These are phyloP conservation scores for Eucalyptus sp. DNA, from an alignment of 345 rosid genomes.

Conservation along the genomic window DNA sequence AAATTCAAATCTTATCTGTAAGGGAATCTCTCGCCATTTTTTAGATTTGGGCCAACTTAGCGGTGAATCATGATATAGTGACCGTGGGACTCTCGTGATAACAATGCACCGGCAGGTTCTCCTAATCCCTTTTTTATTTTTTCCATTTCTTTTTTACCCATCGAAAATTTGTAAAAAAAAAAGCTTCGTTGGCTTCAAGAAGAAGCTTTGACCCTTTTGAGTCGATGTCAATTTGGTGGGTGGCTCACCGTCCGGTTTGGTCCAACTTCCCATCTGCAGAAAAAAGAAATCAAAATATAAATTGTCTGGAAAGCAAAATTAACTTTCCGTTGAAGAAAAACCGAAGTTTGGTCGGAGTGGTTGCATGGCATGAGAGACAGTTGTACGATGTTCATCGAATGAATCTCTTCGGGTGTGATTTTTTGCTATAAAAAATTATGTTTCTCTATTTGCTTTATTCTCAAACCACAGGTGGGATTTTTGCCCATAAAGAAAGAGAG, in stretches of 20 bases:
- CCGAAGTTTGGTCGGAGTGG: background rate
- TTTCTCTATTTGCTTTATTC: background rate
- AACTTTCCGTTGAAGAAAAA: background rate
- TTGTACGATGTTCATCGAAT: background rate
- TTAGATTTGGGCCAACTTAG: accelerated
- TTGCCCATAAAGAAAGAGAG: background rate
- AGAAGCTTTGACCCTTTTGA: background rate
- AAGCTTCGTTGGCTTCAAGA: background rate
- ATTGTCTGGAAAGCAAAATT: background rate
- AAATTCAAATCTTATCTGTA: accelerated
- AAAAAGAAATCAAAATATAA: background rate
- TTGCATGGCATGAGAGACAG: background rate
- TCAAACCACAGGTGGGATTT: background rate
- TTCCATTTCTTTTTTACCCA: accelerated
- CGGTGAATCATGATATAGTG: accelerated
- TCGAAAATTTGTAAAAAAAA: background rate
- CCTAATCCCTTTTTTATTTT: too few relatives aligned
- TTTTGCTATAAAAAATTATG: background rate
- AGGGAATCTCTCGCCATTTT: accelerated
- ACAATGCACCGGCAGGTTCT: accelerated
- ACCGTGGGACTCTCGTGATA: accelerated
- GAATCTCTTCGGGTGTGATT: background rate
- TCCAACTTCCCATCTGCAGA: background rate
- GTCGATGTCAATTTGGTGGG: background rate
- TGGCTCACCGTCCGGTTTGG: background rate